Evolutionary conservation across 2,329 filamentous ascomycete species (phyloP), one percentile per base, ranked within the genome.

Genomic region (Diaporthe sp.): DNA sequence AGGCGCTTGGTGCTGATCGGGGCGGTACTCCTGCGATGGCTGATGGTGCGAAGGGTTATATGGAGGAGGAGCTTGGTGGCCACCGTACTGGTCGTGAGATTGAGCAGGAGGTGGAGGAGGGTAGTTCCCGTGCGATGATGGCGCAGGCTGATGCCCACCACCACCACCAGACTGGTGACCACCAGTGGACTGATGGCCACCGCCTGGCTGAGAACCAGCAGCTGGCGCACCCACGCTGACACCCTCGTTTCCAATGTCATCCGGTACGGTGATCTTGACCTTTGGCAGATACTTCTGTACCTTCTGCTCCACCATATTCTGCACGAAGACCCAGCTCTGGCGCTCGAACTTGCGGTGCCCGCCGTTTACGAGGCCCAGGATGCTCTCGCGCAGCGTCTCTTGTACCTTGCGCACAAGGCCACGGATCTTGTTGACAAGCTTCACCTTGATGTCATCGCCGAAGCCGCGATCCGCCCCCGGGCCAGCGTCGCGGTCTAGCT

Each of bases 311-410:
- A 87, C 85, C 73, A 84, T 86, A 15, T 80, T 82, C 77, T 87
- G 85, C 73, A 87, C 85, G 77, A 86, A 86, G 9, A 85, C 78
- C 85, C 85, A 87, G 75, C 84, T 87, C 77, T 85, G 78, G 25
- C 81, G 81, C 81, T 87, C 85, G 71, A 87, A 86, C 80, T 85
- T 86, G 79, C 85, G 85, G 67, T 87, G 85, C 0, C 85, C 85
- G 9, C 85, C 85, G 72, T 86, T 87, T 28, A 87, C 85, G 1
- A 87, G 81, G 0, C 81, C 83, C 8, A 87, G 76, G 52, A 87
- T 85, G 71, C 84, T 83, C 80, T 86, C 83, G 1, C 85, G 85
- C 22, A 87, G 78, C 12, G 82, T 85, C 78, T 86, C 85, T 78
- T 87, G 85, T 5, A 87, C 84, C 77, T 86, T 87, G 25, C 82